Evolutionary conservation across 2,329 filamentous ascomycete genomes (phyloP).

Genomic region (Fusarium nygamai): DNA sequence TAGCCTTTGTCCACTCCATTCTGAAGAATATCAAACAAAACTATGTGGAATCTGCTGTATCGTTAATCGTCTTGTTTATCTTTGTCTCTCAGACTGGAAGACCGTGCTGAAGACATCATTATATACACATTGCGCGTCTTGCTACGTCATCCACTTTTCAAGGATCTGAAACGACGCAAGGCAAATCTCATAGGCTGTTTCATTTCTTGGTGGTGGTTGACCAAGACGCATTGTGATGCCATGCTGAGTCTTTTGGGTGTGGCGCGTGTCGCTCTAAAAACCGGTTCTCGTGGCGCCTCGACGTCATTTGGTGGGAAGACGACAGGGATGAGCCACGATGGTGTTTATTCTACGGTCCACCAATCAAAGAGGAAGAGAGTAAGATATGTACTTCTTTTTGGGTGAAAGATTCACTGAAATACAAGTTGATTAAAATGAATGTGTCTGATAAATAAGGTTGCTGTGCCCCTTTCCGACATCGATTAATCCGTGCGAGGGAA

Average conservation of each 20-base stretch:
- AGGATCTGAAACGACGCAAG: constrained; percentile 21
- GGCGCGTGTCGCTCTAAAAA: constrained; percentile 38
- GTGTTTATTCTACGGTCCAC: neutral
- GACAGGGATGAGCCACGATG: constrained; percentile 30
- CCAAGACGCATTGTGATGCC: constrained; percentile 35
- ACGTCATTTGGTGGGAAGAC: constrained; percentile 33
- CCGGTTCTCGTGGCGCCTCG: constrained; percentile 36
- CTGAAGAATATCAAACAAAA: neutral
- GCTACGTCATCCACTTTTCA: constrained; percentile 38
- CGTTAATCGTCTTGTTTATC: neutral
- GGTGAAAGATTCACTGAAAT: neutral
- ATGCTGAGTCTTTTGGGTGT: constrained; percentile 29
- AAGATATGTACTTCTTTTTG: neutral
- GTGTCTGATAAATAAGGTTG: neutral
- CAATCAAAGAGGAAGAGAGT: neutral
- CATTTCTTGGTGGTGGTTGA: constrained; percentile 24
- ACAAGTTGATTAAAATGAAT: neutral
- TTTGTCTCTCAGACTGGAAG: neutral
- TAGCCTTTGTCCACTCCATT: constrained; percentile 68
- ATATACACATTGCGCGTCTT: constrained; percentile 17
- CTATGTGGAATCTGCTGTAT: neutral
- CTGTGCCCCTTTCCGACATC: neutral
- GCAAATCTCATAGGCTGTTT: constrained; percentile 30
- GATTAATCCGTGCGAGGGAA: neutral
- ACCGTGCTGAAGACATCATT: neutral